Evolutionary conservation across 495 filamentous ascomycete species (phyloP).

Genomic region (Copromyces sp.): DNA sequence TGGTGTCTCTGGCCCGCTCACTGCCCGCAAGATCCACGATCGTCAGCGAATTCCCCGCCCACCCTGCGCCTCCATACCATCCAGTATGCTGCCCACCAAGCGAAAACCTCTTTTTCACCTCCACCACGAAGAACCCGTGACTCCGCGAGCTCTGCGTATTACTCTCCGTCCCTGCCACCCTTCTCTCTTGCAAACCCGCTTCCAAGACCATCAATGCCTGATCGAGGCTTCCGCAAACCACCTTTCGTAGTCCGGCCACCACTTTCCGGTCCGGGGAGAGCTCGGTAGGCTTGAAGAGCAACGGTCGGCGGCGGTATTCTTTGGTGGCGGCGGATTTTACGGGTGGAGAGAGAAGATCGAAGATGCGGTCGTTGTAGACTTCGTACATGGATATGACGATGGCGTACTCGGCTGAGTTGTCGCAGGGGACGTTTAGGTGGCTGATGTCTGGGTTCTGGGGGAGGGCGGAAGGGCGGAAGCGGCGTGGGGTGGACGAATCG

Average conservation of each 20-base stretch:
- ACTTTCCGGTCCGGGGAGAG: slow-evolving; percentile 76
- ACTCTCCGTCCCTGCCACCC: slow-evolving; percentile 80
- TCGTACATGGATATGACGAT: slow-evolving; percentile 96
- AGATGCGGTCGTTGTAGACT: slow-evolving; percentile 97
- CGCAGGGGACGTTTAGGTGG: slow-evolving; percentile 55
- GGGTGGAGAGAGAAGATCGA: slow-evolving; percentile 68
- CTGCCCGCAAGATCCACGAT: slow-evolving; percentile 93
- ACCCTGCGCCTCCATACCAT: slow-evolving; percentile 40
- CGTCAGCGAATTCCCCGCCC: slow-evolving; percentile 73
- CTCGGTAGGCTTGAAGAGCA: slow-evolving; percentile 85
- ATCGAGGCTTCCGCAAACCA: slow-evolving; percentile 73
- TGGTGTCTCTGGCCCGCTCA: slow-evolving; percentile 84
- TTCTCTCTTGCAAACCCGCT: slow-evolving; percentile 74
- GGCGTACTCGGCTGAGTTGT: slow-evolving; percentile 70
- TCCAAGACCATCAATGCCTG: slow-evolving; percentile 89
- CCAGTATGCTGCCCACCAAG: slow-evolving; percentile 34
- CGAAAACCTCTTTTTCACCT: slow-evolving; percentile 67
- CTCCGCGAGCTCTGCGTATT: slow-evolving; percentile 84
- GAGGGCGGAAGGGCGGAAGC: slow-evolving; percentile 49
- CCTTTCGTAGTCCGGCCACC: slow-evolving; percentile 82
- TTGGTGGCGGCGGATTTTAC: slow-evolving; percentile 43
- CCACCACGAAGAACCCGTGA: slow-evolving; percentile 94
- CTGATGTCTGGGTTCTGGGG: slow-evolving; percentile 68
- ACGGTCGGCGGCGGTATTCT: slow-evolving; percentile 57
- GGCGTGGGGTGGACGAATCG: slow-evolving; percentile 34